Evolutionary conservation across 805 yeast genomes (phyloP).

Genomic region (Blastobotrys americana): DNA sequence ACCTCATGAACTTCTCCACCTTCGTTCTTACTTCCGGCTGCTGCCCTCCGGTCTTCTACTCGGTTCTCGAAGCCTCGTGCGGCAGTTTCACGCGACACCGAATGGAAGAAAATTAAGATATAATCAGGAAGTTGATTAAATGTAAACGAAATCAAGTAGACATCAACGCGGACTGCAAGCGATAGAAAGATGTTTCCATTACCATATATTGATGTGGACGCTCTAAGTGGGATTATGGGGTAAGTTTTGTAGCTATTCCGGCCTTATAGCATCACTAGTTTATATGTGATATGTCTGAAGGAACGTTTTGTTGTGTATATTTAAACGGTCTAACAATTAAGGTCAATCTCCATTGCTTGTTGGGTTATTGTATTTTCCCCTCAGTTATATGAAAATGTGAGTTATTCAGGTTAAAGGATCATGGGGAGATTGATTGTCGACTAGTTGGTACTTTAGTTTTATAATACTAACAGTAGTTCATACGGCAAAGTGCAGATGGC

Average conservation of each 20-base stretch:
- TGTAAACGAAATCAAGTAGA: slow-evolving; percentile 10
- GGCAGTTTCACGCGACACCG: too few relatives aligned
- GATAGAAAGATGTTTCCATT: slow-evolving; percentile 12
- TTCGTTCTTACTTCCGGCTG: too few relatives aligned
- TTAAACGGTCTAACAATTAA: slow-evolving; percentile 7
- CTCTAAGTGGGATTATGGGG: slow-evolving; percentile 71
- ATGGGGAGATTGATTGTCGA: too few relatives aligned
- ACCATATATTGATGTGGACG: slow-evolving; percentile 25
- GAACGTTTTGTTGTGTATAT: too few relatives aligned
- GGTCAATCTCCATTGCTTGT: slow-evolving; percentile 89
- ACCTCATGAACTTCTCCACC: too few relatives aligned
- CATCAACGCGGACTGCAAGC: too few relatives aligned
- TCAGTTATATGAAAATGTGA: slow-evolving; percentile 78
- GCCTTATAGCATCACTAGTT: neutral
- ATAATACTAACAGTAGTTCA: slow-evolving; percentile 40
- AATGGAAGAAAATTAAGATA: too few relatives aligned
- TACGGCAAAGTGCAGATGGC: slow-evolving; percentile 82
- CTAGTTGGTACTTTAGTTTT: too few relatives aligned
- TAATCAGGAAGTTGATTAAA: too few relatives aligned
- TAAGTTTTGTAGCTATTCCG: slow-evolving; percentile 18
- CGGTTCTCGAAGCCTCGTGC: too few relatives aligned
- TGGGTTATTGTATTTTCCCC: slow-evolving; percentile 98
- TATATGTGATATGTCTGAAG: too few relatives aligned
- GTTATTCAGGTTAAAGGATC: slow-evolving; percentile 11
- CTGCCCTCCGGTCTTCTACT: too few relatives aligned